These are phyloP conservation scores for Phytopythium ostracodes DNA, from an alignment of 352 stramenopile species.

Conservation along the genomic window DNA sequence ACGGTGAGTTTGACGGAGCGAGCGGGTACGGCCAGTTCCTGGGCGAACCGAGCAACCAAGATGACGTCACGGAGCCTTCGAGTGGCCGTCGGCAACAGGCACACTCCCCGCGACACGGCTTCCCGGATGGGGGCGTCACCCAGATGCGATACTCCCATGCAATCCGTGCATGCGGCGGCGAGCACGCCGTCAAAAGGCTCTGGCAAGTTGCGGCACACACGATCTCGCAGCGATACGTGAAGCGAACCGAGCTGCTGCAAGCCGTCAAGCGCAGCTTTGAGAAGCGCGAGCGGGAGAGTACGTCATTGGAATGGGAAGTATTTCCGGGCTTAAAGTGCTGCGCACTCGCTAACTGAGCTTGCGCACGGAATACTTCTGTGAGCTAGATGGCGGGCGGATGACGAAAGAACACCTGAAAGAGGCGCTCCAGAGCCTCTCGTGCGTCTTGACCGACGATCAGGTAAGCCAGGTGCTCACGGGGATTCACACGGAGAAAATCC, in stretches of 20 bases:
- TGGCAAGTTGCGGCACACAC: constrained; percentile 31
- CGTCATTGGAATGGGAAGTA: background rate
- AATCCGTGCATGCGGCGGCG: constrained; percentile 28
- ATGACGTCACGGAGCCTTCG: constrained; percentile 4
- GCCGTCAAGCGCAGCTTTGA: constrained; percentile 53
- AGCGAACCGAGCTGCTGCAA: constrained; percentile 47
- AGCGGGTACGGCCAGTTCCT: constrained; percentile 35
- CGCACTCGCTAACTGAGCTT: background rate
- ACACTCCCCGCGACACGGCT: background rate
- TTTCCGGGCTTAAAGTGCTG: too few relatives aligned
- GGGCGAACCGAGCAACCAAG: constrained; percentile 13
- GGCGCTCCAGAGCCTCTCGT: constrained; percentile 37
- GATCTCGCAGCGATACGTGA: constrained; percentile 35
- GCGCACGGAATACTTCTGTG: background rate
- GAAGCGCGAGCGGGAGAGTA: constrained; percentile 45
- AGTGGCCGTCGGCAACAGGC: background rate
- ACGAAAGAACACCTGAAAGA: constrained; percentile 52
- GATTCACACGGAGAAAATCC: background rate
- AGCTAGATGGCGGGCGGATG: constrained; percentile 39
- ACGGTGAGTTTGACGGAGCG: constrained; percentile 28
- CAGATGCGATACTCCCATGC: constrained; percentile 39
- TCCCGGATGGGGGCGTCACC: background rate
- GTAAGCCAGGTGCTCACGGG: constrained; percentile 14
- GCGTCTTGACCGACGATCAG: constrained; percentile 61
- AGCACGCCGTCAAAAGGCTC: constrained; percentile 22